phyloP scores from a whole-genome alignment of 2,329 filamentous ascomycete species.

The Fusarium anguioides region DNA sequence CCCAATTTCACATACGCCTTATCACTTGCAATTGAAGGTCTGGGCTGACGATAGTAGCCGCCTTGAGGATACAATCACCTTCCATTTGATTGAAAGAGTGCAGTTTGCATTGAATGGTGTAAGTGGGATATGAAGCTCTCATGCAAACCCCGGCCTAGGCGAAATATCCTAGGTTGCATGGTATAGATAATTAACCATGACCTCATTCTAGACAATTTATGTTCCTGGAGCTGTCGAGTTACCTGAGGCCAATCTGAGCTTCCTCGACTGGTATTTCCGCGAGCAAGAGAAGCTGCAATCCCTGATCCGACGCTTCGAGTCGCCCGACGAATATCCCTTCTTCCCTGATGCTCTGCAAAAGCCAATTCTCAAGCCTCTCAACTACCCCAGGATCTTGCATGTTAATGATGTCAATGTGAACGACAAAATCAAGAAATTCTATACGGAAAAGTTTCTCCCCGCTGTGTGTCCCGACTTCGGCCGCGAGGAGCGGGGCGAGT shows the following conservation, averaged over 20 bases:
- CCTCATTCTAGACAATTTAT: constrained; percentile 75
- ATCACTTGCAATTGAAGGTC: background rate
- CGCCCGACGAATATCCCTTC: constrained; percentile 97
- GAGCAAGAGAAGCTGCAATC: constrained; percentile 94
- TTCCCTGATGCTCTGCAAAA: constrained; percentile 83
- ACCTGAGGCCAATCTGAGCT: constrained; percentile 77
- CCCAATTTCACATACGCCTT: background rate
- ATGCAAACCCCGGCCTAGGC: constrained; percentile 28
- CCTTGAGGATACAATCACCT: constrained; percentile 96
- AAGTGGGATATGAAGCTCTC: constrained; percentile 20
- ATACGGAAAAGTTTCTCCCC: constrained; percentile 85
- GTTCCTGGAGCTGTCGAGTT: constrained; percentile 81
- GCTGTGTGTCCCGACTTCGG: constrained; percentile 82
- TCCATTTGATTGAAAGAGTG: constrained; percentile 96
- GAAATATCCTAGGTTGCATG: constrained; percentile 13
- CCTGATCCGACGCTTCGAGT: constrained; percentile 92
- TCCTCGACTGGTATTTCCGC: constrained; percentile 93
- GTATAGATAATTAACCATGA: constrained; percentile 23
- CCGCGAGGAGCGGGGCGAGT: constrained; percentile 83
- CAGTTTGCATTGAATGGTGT: constrained; percentile 89
- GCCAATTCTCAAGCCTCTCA: constrained; percentile 86
- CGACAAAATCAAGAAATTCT: constrained; percentile 84
- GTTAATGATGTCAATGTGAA: constrained; percentile 93
- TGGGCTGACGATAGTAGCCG: constrained; percentile 69
- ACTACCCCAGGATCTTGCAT: constrained; percentile 90